Percentiles rank a stretch among this genome's conserved stretches.
Evolutionary conservation across 495 filamentous ascomycete genomes (phyloP).

Genomic region (Schizothecium vesticola): DNA sequence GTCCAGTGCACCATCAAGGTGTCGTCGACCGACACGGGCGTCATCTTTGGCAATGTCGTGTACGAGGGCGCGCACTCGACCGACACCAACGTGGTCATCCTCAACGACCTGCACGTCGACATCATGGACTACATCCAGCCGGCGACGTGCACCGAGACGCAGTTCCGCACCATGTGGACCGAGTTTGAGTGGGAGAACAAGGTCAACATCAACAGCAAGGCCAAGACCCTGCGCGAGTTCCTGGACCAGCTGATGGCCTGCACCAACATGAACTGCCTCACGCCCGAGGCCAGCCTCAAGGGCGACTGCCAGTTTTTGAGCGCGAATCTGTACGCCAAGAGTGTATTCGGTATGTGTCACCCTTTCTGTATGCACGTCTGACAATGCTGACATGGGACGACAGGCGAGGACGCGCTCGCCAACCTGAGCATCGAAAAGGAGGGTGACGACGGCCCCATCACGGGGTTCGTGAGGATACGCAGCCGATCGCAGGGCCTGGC

Average conservation of each 20-base stretch:
- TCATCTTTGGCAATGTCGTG: conserved; percentile 98
- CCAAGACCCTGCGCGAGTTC: conserved; percentile 88
- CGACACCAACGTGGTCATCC: conserved; percentile 94
- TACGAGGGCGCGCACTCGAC: conserved; percentile 95
- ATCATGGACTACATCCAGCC: conserved; percentile 99
- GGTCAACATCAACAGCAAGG: conserved; percentile 98
- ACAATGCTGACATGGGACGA: not conserved
- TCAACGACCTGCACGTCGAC: conserved; percentile 98
- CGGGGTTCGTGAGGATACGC: conserved; percentile 97
- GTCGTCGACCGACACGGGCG: conserved; percentile 94
- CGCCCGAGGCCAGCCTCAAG: conserved; percentile 91
- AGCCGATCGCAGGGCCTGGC: conserved; percentile 95
- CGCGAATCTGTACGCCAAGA: conserved; percentile 94
- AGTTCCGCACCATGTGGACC: conserved; percentile 99
- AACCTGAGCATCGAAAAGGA: conserved; percentile 98
- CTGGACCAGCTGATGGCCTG: conserved; percentile 91
- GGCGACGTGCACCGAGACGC: conserved; percentile 91
- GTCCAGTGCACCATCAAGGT: conserved; percentile 99
- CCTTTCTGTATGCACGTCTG: not conserved
- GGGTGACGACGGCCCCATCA: conserved; percentile 90
- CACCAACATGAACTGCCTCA: conserved; percentile 98
- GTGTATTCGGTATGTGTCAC: conserved; percentile 87
- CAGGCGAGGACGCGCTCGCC: conserved; percentile 97
- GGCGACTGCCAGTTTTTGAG: conserved; percentile 98
- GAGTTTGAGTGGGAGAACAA: conserved; percentile 99